Evolutionary conservation across 371 early-diverging fungal species (phyloP).

Genomic region (Mortierella polycephala): DNA sequence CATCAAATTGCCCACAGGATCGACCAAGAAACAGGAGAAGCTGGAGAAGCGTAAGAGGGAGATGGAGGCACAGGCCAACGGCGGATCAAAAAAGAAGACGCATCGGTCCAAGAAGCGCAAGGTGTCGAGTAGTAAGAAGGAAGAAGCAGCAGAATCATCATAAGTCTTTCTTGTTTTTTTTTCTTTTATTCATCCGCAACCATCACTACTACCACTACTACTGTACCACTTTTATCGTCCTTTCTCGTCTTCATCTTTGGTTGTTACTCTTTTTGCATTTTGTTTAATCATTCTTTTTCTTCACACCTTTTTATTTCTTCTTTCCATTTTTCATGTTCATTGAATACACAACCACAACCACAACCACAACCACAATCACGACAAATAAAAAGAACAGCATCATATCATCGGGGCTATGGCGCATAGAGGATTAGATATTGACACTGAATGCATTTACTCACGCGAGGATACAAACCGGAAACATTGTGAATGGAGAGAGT

Average conservation of each 20-base stretch:
- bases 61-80: conserved; percentile 28
- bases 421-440: no score
- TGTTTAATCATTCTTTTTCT: not conserved
- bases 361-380: no score
- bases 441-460: no score
- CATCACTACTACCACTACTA: conserved; percentile 1
- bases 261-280: conserved; percentile 5
- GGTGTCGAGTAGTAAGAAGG: conserved; percentile 10
- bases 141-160: not conserved
- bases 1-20: conserved; percentile 44
- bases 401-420: no score
- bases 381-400: no score
- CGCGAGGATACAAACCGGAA: no score
- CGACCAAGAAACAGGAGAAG: conserved; percentile 52
- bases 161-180: no score
- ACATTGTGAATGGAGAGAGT: no score
- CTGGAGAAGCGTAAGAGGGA: conserved; percentile 52
- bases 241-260: not conserved
- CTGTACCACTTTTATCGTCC: no score
- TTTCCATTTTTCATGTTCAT: not conserved
- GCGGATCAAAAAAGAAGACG: conserved; percentile 51
- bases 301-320: conserved; percentile 12
- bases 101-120: conserved; percentile 55
- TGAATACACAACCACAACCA: no score
- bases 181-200: conserved; percentile 2